phyloP scores from a whole-genome alignment of 2,329 filamentous ascomycete species.

The Verticillium dahliae region DNA sequence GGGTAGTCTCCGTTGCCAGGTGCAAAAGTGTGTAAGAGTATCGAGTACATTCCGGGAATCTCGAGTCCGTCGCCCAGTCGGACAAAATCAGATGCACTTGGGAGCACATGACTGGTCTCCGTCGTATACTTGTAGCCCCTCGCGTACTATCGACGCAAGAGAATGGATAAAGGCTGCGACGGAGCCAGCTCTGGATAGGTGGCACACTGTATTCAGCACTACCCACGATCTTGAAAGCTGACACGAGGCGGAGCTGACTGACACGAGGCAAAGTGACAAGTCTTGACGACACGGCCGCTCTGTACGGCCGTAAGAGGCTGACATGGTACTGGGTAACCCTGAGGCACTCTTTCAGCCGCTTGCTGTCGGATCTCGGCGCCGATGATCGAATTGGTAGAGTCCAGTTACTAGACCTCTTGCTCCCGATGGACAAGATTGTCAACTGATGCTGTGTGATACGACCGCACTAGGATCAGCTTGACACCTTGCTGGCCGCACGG shows the following conservation, averaged over 20 bases:
- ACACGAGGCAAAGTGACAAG: background rate
- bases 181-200: background rate
- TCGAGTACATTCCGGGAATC: background rate
- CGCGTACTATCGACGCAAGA: background rate
- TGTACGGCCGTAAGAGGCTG: background rate
- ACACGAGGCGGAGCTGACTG: background rate
- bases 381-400: background rate
- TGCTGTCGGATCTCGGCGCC: background rate
- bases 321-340: background rate
- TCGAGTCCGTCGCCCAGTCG: background rate
- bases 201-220: background rate
- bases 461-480: background rate
- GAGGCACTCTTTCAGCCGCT: background rate
- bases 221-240: background rate
- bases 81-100: background rate
- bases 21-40: background rate
- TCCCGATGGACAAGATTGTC: background rate
- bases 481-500: background rate
- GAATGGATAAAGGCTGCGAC: background rate
- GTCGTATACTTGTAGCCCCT: background rate
- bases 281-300: background rate
- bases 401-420: background rate
- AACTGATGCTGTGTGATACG: background rate
- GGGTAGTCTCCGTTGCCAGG: background rate
- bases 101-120: background rate